These are phyloP conservation scores for Moesziomyces sp. DNA, from an alignment of 1,284 basidiomycete species.

Conservation along the genomic window DNA sequence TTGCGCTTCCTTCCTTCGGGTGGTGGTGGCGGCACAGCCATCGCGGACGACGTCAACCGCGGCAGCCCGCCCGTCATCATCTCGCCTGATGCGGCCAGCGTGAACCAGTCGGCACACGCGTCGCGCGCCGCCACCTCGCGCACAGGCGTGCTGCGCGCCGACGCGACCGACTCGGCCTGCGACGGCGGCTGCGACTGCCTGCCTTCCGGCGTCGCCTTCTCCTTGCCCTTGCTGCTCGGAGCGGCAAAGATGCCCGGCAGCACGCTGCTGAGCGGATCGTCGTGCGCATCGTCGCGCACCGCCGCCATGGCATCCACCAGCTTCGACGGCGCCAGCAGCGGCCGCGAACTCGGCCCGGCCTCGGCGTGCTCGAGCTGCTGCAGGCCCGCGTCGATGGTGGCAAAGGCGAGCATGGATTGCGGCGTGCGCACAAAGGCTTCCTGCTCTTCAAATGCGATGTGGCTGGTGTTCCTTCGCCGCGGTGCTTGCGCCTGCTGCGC, in stretches of 20 bases:
- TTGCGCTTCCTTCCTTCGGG: slow-evolving; percentile 14
- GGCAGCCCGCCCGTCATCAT: slow-evolving; percentile 50
- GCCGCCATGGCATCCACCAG: slow-evolving; percentile 31
- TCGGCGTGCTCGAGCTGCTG: slow-evolving; percentile 4
- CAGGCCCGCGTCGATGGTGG: slow-evolving; percentile 41
- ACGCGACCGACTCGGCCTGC: slow-evolving; percentile 5
- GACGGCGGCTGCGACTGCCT: not conserved
- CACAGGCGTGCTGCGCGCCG: slow-evolving; percentile 2
- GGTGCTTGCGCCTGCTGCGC: slow-evolving; percentile 4
- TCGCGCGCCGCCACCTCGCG: slow-evolving; percentile 10
- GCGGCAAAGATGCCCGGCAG: slow-evolving; percentile 27
- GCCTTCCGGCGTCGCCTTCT: slow-evolving; percentile 28
- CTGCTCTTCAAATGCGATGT: slow-evolving; percentile 64
- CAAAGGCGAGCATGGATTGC: slow-evolving; percentile 74
- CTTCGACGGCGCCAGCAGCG: slow-evolving; percentile 14
- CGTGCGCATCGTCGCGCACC: slow-evolving; percentile 22
- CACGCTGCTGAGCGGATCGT: slow-evolving; percentile 21
- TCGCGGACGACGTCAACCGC: slow-evolving; percentile 28
- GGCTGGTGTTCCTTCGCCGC: slow-evolving; percentile 12
- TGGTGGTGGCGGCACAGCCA: not conserved
- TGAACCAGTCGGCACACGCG: slow-evolving; percentile 52
- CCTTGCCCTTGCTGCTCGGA: slow-evolving; percentile 37
- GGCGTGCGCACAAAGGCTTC: slow-evolving; percentile 82
- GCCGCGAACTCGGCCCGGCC: slow-evolving; percentile 37
- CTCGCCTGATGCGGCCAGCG: slow-evolving; percentile 44